Conservation (phyloP, 306 rosid genomes). For the Vigna angularis region DNA sequence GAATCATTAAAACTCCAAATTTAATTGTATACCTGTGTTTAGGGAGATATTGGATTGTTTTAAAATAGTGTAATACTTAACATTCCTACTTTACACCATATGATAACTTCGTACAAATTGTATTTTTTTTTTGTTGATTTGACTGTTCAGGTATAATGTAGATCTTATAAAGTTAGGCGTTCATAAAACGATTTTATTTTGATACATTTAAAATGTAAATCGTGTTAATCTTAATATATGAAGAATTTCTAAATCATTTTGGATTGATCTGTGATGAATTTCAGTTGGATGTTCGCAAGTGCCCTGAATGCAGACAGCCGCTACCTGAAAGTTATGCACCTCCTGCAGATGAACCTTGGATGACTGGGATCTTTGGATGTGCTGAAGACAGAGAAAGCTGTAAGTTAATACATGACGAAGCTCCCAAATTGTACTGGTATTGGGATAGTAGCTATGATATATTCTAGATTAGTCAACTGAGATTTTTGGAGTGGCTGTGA, state of each 20-base stretch:
- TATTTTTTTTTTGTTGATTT: no score
- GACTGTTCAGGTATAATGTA: no score
- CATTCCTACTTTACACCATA: neutral
- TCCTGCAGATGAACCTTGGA: slow-evolving; percentile 97
- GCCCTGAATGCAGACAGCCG: slow-evolving; percentile 88
- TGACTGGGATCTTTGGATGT: slow-evolving; percentile 92
- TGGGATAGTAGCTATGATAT: slow-evolving; percentile 8
- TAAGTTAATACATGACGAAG: slow-evolving; percentile 58
- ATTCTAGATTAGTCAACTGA: slow-evolving; percentile 15
- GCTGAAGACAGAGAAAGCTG: slow-evolving; percentile 88
- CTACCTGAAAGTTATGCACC: slow-evolving; percentile 95
- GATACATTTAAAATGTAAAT: no score
- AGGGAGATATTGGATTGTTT: neutral
- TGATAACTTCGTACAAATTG: no score
- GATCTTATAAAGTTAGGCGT: no score
- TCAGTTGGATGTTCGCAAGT: slow-evolving; percentile 81
- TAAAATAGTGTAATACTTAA: neutral
- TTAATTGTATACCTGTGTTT: neutral
- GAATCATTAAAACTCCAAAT: neutral
- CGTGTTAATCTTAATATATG: no score
- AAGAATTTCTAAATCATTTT: no score
- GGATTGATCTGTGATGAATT: neutral
- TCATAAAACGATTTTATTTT: no score
- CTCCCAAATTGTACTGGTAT: slow-evolving; percentile 26
- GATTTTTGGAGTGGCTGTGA: neutral